Base-by-base conservation (phyloP, 768 basidiomycete species). In the Auriscalpium orientale region DNA sequence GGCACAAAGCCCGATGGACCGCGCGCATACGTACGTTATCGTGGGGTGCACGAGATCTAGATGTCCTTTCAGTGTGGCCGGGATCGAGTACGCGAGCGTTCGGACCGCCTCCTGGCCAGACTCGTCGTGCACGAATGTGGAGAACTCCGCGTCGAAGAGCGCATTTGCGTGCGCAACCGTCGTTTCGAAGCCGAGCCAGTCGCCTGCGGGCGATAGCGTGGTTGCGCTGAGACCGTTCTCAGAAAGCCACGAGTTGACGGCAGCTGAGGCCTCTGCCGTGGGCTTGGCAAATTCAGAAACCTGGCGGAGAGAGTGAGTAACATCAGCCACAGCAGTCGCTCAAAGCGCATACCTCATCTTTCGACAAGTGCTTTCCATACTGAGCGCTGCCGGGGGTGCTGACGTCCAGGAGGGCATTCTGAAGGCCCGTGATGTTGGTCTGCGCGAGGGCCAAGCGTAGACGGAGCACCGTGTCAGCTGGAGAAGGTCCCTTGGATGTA, bases 311-410 rank as follows among this genome's bases (percentile, higher is more conserved):
- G n/a, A 5, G 11, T 38, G 16, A 35, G 33, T 35, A 53, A 8
- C 18, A 20, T 37, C 1, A 16, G 3, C 15, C 53, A 8, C 16
- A 22, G 38, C 10, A 47, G 15, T 12, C 40, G 5, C n/a, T n/a
- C 11, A 21, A 53, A 38, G 8, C 28, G 28, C 51, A 22, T 28
- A 77, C 74, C 67, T 76, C 67, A 12, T 71, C 74, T 60, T 68
- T 65, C 54, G 61, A 69, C 38, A 77, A 56, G 53, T 72, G 71
- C 59, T 74, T 67, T 15, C 74, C 71, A 58, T 71, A 76, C 8
- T 60, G 49, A 10, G 66, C 58, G 59, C 66, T 75, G 34, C 62
- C 61, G 4, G 75, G 74, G 2, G 70, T 71, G 57, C 71, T 72
- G 59, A 75, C 72, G 44, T 66, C 71, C 56, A 67, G 62, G 20